Conservation (phyloP, 257 asterid genomes). For the Fraxinus quadrangulata region DNA sequence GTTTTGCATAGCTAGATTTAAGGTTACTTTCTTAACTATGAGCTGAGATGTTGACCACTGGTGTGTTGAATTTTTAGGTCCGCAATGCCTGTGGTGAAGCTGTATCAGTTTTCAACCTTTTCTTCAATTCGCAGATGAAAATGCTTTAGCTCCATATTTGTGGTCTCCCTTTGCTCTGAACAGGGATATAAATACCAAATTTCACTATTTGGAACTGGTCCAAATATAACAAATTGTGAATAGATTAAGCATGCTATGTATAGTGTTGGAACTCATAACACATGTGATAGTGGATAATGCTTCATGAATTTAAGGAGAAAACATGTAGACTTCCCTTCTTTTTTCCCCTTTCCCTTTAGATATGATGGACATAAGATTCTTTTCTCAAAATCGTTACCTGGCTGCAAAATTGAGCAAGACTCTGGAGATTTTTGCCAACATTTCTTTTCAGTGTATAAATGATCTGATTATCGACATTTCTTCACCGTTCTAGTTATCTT, state of each 20-base stretch:
- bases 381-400: slow-evolving; percentile 25
- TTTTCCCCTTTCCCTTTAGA: slow-evolving; percentile 18
- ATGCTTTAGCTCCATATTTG: slow-evolving; percentile 70
- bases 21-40: slow-evolving; percentile 65
- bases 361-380: slow-evolving; percentile 28
- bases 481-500: background rate
- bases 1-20: slow-evolving; percentile 71
- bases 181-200: slow-evolving; percentile 56
- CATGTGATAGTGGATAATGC: slow-evolving; percentile 19
- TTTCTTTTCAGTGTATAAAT: slow-evolving; percentile 20
- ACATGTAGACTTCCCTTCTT: slow-evolving; percentile 22
- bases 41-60: slow-evolving; percentile 84
- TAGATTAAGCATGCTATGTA: slow-evolving; percentile 33
- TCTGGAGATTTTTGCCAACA: slow-evolving; percentile 14
- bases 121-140: slow-evolving; percentile 84
- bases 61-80: slow-evolving; percentile 94
- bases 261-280: slow-evolving; percentile 24
- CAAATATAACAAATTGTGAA: slow-evolving; percentile 29
- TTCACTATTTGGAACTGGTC: slow-evolving; percentile 29
- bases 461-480: slow-evolving; percentile 7
- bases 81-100: slow-evolving; percentile 97
- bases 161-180: slow-evolving; percentile 60
- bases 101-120: slow-evolving; percentile 90
- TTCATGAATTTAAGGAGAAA: slow-evolving; percentile 36
- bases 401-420: slow-evolving; percentile 26